These are phyloP conservation scores for Pythium biforme DNA, from an alignment of 352 stramenopile genomes.

Conservation along the genomic window DNA sequence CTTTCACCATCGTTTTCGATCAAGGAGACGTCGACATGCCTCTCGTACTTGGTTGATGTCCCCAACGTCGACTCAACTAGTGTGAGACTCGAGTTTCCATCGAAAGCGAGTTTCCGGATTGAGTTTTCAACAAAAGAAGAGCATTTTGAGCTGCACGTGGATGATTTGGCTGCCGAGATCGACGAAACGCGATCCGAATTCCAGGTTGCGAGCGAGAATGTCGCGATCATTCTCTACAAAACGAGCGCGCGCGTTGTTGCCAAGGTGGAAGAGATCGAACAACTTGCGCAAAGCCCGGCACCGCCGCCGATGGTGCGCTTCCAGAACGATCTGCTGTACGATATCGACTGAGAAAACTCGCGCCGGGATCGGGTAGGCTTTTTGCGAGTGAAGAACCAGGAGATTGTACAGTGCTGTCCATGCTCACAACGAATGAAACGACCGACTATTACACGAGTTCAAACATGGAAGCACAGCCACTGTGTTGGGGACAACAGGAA, in stretches of 20 bases:
- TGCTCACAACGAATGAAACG: too few species aligned
- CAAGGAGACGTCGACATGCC: constrained; percentile 43
- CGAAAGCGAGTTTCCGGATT: constrained; percentile 33
- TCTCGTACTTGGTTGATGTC: constrained; percentile 54
- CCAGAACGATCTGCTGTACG: constrained; percentile 73
- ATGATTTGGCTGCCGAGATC: constrained; percentile 32
- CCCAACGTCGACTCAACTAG: constrained; percentile 34
- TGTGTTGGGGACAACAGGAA: too few species aligned
- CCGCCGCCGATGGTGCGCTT: constrained; percentile 38
- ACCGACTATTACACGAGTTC: too few species aligned
- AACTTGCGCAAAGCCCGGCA: constrained; percentile 5
- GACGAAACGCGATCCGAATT: constrained; percentile 34
- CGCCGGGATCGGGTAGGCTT: too few species aligned
- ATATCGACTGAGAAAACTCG: constrained; percentile 64
- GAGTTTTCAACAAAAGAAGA: constrained; percentile 24
- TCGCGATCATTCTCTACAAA: constrained; percentile 67
- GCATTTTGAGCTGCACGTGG: constrained; percentile 38
- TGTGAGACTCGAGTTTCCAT: constrained; percentile 43
- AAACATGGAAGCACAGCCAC: too few species aligned
- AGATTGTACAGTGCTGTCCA: too few species aligned
- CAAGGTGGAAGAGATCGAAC: not conserved
- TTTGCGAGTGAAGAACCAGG: too few species aligned
- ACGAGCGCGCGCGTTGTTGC: not conserved
- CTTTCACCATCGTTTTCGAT: constrained; percentile 34
- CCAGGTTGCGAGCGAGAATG: constrained; percentile 69